A percentile compares a stretch with the other conserved stretches of the same genome.
Conservation (phyloP, 257 asterid species). For the Solanum verrucosum region DNA sequence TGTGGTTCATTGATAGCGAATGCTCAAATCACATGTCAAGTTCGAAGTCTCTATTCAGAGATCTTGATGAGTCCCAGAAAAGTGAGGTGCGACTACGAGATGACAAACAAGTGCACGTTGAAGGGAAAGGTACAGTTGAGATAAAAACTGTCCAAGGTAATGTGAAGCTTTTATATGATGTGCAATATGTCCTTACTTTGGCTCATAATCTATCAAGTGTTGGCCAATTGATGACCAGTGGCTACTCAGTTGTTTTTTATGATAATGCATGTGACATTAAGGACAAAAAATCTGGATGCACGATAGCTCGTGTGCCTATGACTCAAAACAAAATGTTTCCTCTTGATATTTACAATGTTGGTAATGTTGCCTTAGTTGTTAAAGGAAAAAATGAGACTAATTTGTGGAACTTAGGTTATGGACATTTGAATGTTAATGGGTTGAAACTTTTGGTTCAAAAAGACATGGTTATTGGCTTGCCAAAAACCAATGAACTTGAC, state of each 20-base stretch:
- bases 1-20: background rate
- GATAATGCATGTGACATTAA: background rate
- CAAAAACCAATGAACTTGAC: background rate
- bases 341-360: background rate
- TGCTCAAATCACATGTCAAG: background rate
- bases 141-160: background rate
- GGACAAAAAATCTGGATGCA: background rate
- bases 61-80: background rate
- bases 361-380: background rate
- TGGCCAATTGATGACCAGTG: background rate
- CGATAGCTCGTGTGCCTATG: background rate
- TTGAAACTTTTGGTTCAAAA: background rate
- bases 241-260: constrained; percentile 1
- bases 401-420: background rate
- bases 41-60: background rate
- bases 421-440: background rate
- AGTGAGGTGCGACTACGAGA: background rate
- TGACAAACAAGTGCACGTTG: background rate
- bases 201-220: constrained; percentile 4
- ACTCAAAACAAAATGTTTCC: background rate
- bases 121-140: background rate
- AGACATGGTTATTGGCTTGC: constrained; percentile 9
- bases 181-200: background rate
- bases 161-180: background rate
- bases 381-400: background rate